Percentiles rank a stretch among this genome's conserved stretches.
Evolutionary conservation across 306 rosid species (phyloP).

Genomic region (Gastrolobium villosum): DNA sequence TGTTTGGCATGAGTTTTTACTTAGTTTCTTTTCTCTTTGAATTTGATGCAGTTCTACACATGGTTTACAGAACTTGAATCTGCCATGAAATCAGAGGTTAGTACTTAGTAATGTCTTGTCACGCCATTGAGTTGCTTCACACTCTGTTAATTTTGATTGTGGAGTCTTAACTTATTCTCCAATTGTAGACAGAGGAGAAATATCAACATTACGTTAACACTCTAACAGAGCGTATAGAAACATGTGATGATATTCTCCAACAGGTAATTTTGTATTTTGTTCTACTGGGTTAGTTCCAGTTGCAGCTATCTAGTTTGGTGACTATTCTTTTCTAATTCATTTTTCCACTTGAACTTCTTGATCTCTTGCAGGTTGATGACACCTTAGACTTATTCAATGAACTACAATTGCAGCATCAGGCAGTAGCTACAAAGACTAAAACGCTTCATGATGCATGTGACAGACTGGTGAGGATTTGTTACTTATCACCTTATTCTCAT

Average conservation of each 20-base stretch:
- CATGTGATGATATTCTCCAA: conserved; percentile 86
- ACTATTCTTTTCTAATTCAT: conserved; percentile 17
- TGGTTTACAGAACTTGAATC: conserved; percentile 98
- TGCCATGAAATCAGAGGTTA: conserved; percentile 96
- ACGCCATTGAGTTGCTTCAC: neutral
- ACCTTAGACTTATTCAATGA: conserved; percentile 85
- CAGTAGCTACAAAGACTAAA: conserved; percentile 96
- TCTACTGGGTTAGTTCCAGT: neutral
- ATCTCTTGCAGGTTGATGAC: conserved; percentile 81
- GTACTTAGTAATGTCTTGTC: conserved; percentile 32
- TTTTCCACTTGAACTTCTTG: conserved; percentile 42
- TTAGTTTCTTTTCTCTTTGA: conserved; percentile 29
- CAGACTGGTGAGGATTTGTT: conserved; percentile 70
- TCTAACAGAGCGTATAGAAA: conserved; percentile 86
- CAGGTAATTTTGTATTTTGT: conserved; percentile 66
- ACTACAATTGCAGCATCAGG: conserved; percentile 92
- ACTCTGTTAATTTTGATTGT: conserved; percentile 30
- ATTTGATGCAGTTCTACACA: conserved; percentile 80
- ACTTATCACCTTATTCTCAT: conserved; percentile 12
- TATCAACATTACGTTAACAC: conserved; percentile 89
- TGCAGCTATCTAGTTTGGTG: conserved; percentile 12
- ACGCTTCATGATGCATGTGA: conserved; percentile 99
- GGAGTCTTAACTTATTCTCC: conserved; percentile 30
- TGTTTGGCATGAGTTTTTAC: conserved; percentile 2
- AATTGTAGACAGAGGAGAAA: conserved; percentile 92